Evolutionary conservation across 495 filamentous ascomycete species (phyloP).

Genomic region (Ramalina peruviana): DNA sequence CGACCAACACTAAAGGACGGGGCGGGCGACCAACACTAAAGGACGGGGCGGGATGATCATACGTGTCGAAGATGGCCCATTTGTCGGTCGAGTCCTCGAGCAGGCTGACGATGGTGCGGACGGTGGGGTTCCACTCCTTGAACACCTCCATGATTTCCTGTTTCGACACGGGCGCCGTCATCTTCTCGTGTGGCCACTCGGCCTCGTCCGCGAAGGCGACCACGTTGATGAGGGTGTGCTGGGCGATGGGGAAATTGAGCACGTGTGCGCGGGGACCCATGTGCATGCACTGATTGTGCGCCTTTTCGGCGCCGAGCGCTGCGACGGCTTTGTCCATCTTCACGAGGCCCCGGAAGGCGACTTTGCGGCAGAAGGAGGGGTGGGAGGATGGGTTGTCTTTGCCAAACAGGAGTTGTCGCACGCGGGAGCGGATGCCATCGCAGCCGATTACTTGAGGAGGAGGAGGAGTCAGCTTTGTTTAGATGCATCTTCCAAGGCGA

Average conservation of each 20-base stretch:
- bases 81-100: conserved; percentile 33
- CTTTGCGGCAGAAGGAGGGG: conserved; percentile 38
- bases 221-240: conserved; percentile 29
- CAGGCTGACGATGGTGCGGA: conserved; percentile 26
- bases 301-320: conserved; percentile 28
- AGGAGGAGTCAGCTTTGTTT: no score
- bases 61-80: conserved; percentile 43
- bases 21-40: no score
- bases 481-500: no score
- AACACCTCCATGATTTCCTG: conserved; percentile 21
- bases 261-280: conserved; percentile 31
- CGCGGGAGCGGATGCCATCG: conserved; percentile 43
- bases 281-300: conserved; percentile 29
- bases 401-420: conserved; percentile 32
- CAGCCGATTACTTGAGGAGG: conserved; percentile 33
- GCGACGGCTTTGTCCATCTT: conserved; percentile 30
- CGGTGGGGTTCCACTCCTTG: conserved; percentile 23
- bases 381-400: conserved; percentile 23
- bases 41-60: conserved; percentile 25
- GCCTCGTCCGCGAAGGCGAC: conserved; percentile 28
- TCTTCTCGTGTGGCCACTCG: conserved; percentile 25
- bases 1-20: no score
- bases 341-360: conserved; percentile 34
- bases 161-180: conserved; percentile 14
- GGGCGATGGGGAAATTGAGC: conserved; percentile 31